A percentile compares a stretch with the other conserved stretches of the same genome.
These are phyloP conservation scores for Kalmusia sp. DNA, from an alignment of 2,329 filamentous ascomycete genomes.

Conservation along the genomic window DNA sequence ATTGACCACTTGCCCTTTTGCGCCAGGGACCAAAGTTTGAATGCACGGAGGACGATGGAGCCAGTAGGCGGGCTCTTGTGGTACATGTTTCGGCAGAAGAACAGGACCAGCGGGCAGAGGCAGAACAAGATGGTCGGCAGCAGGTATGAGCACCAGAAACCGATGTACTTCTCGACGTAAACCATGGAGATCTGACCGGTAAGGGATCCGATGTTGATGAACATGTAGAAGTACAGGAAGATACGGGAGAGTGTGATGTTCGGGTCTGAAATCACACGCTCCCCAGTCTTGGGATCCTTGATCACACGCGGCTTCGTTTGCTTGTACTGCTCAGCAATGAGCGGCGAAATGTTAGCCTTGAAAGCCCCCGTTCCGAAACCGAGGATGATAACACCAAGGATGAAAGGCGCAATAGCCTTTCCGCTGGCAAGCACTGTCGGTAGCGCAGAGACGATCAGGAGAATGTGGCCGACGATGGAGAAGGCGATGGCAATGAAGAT, in stretches of 20 bases:
- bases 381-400: constrained; percentile 58
- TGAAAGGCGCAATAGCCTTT: constrained; percentile 59
- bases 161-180: constrained; percentile 77
- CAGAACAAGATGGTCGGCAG: constrained; percentile 72
- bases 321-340: constrained; percentile 74
- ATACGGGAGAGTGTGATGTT: constrained; percentile 72
- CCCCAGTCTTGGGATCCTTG: constrained; percentile 60
- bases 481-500: constrained; percentile 59
- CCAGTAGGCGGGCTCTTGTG: constrained; percentile 70
- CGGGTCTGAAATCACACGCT: constrained; percentile 75
- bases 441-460: constrained; percentile 61
- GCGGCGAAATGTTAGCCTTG: constrained; percentile 61
- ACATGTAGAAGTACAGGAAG: constrained; percentile 50
- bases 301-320: constrained; percentile 65
- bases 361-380: constrained; percentile 57
- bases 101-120: constrained; percentile 66
- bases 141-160: constrained; percentile 76
- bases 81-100: constrained; percentile 68
- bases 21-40: constrained; percentile 66
- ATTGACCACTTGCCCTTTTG: constrained; percentile 69
- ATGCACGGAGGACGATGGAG: constrained; percentile 73
- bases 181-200: constrained; percentile 70
- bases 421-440: constrained; percentile 55
- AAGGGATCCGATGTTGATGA: constrained; percentile 61
- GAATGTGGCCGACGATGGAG: constrained; percentile 60